Evolutionary conservation across 306 rosid genomes (phyloP), one percentile per base, ranked within the genome.

Genomic region (Begonia peltatifolia): DNA sequence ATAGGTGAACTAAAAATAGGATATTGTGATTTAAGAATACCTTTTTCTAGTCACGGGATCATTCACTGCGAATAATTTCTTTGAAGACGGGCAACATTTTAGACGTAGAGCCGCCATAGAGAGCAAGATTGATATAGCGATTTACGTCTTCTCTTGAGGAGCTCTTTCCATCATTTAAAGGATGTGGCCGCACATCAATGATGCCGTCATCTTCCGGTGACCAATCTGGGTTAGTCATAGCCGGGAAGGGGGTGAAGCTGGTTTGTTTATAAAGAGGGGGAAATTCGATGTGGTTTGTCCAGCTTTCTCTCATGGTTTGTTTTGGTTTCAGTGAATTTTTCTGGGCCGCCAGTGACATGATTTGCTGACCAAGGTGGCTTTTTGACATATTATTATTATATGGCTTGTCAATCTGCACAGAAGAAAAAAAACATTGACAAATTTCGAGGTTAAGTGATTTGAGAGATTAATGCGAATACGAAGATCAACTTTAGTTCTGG

Each of bases 171-270:
- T 44, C 58, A 42, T 55, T 61, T 23, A 77, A 63, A 56, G 59
- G 54, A 62, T 46, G 12, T 20, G 81, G 81, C 68, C 71, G 70
- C 16, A 50, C 54, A 54, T 69, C 23, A 59, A 60, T 68, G 65
- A 82, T 84, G 63, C 63, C 70, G 59, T 88, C 94, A 53, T 84
- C 96, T 63, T 64, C 53, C 14, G 88, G 93, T 41, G 81, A 88
- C 94, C 96, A 88, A 41, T 75, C 68, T 12, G 11, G 12, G 53
- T 9, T 20, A 59, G 54, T n/a, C 11, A 25, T 47, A 38, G 48
- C 41, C 13, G 56, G 12, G 56, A 52, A 46, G 17, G 43, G 62
- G 17, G 46, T 42, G 22, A 35, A 49, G 15, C 23, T 46, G 42
- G 17, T 50, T 50, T 53, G 57, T 43, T 41, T 67, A 61, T 15